Evolutionary conservation across 139 green algal species (phyloP), one percentile per base, ranked within the genome.

Genomic region (Edaphochlamys debaryana): DNA sequence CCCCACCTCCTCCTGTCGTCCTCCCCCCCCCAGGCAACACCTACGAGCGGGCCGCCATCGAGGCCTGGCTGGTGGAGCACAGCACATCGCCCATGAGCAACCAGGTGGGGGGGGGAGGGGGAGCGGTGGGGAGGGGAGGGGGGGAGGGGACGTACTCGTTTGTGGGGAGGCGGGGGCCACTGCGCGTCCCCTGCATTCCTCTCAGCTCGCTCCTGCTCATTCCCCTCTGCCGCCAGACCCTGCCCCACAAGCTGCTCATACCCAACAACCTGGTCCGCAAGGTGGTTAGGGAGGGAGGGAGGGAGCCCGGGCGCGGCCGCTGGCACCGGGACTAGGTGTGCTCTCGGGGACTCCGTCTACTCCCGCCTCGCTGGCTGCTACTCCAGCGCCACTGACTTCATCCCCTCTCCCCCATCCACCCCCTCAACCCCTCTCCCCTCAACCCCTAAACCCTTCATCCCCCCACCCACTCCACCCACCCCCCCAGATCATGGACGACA

Each of bases 51-150:
- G 60, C 38, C 6, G 84, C 87, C 32, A 95, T 95, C 38, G 73
- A 92, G 83, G 37, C 82, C 23, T 95, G 92, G 92, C 76, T 95
- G 54, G 23, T 29, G 36, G 17, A 74, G 6, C 90, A 86, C 66
- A 37, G 79, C 41, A 92, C 87, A 2, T 94, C 89, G 20, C 92
- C 92, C 38, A 91, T 93, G 74, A 95, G 91, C 6, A 93, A 91
- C 64, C 1, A 52, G 42, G 75, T 71, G 69, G 27, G n/a, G 30
- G 0, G 3, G 22, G 30, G 30, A 2, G 67, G 67, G n/a, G 42
- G 42, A 17, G 29, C 15, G 69, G 7, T 29, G 4, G 42, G 40
- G n/a, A 45, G 36, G 67, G 7, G 38, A 34, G 29, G 37, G 37
- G 2, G 13, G 34, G 11, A 20, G 19, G 67, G 37, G 32, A 54